phyloP scores from a whole-genome alignment of 495 filamentous ascomycete species.

The Parathielavia hyrcaniae region DNA sequence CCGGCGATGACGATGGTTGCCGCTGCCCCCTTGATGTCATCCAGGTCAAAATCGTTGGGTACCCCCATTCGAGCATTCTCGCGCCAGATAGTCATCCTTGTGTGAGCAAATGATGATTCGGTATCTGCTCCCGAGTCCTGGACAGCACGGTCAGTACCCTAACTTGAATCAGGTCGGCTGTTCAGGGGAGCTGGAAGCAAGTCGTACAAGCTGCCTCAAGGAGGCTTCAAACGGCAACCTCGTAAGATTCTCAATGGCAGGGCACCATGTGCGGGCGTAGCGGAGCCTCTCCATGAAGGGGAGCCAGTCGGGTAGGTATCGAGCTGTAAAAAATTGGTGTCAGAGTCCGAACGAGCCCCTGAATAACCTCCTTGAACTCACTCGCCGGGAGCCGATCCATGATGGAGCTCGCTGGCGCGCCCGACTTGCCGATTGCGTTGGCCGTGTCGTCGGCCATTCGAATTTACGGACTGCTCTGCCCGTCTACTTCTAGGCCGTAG shows the following conservation, averaged over 20 bases:
- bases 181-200: neutral
- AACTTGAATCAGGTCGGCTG: too few relatives aligned
- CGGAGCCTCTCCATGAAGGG: slow-evolving; percentile 38
- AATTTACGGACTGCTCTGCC: slow-evolving; percentile 38
- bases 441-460: slow-evolving; percentile 41
- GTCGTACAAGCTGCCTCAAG: slow-evolving; percentile 26
- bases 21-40: slow-evolving; percentile 46
- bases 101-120: slow-evolving; percentile 34
- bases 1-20: slow-evolving; percentile 48
- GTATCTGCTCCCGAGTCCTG: slow-evolving; percentile 20
- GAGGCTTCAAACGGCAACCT: slow-evolving; percentile 29
- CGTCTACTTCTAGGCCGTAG: slow-evolving; percentile 41
- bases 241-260: slow-evolving; percentile 34
- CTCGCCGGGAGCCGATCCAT: slow-evolving; percentile 42
- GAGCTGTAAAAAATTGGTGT: slow-evolving; percentile 18
- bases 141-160: neutral
- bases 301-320: slow-evolving; percentile 39
- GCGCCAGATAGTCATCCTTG: slow-evolving; percentile 26
- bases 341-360: neutral
- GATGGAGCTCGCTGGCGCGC: slow-evolving; percentile 41
- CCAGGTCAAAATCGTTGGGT: slow-evolving; percentile 36
- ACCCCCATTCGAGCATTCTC: slow-evolving; percentile 23
- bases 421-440: slow-evolving; percentile 40
- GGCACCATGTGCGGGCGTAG: slow-evolving; percentile 34
- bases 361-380: slow-evolving; percentile 17